Conservation (phyloP, 768 basidiomycete species). For the Cantharellus anzutake region DNA sequence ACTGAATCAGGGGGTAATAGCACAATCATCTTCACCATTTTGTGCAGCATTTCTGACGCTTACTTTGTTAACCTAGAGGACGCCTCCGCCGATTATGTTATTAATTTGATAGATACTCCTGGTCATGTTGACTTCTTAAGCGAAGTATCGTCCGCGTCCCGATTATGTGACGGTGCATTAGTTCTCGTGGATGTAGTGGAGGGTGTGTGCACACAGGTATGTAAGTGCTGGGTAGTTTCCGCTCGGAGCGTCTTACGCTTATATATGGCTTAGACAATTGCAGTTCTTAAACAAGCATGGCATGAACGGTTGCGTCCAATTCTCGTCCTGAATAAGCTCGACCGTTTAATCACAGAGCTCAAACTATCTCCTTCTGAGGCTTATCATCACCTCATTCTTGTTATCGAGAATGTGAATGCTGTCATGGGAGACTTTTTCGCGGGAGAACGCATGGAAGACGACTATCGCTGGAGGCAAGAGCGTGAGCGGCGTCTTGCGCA, state of each 20-base stretch:
- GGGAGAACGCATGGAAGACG: conserved; percentile 90
- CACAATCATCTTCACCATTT: neutral
- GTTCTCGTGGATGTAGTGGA: conserved; percentile 94
- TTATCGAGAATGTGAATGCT: conserved; percentile 95
- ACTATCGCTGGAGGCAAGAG: conserved; percentile 84
- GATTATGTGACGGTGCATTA: conserved; percentile 87
- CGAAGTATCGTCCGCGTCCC: conserved; percentile 87
- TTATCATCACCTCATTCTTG: conserved; percentile 78
- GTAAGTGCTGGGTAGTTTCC: conserved; percentile 11
- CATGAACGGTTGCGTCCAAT: conserved; percentile 73
- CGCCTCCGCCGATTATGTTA: conserved; percentile 49
- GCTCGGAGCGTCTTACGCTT: neutral
- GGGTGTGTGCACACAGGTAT: conserved; percentile 92
- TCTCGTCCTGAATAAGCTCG: conserved; percentile 92
- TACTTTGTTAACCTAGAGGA: conserved; percentile 21
- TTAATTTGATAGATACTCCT: conserved; percentile 97
- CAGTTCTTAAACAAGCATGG: conserved; percentile 92
- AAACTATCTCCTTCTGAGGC: conserved; percentile 82
- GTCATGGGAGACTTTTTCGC: conserved; percentile 97
- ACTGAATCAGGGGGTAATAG: conserved; percentile 32
- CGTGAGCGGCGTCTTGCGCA: conserved; percentile 61
- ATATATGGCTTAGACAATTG: conserved; percentile 47
- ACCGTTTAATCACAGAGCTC: conserved; percentile 84
- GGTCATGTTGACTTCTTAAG: conserved; percentile 98
- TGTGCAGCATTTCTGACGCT: neutral